Evolutionary conservation across 2,329 filamentous ascomycete genomes (phyloP).

Genomic region (Pleoardoris graminearum): DNA sequence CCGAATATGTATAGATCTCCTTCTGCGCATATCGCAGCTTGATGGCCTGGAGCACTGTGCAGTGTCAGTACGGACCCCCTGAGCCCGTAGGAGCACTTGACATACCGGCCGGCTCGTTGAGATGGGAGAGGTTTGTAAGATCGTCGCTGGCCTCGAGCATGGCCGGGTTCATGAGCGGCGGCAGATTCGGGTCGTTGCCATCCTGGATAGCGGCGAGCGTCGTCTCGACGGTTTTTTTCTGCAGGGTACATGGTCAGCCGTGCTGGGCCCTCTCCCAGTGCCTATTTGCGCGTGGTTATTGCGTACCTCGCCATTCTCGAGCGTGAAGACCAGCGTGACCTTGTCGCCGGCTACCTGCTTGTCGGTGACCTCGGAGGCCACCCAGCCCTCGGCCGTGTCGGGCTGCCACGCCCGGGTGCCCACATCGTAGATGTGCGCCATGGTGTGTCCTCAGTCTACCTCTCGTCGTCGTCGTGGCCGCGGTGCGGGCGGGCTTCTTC

Average conservation of each 20-base stretch:
- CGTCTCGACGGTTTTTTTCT: constrained; percentile 81
- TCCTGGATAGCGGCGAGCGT: constrained; percentile 75
- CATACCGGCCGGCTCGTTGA: constrained; percentile 96
- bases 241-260: constrained; percentile 26
- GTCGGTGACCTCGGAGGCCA: constrained; percentile 89
- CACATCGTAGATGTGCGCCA: constrained; percentile 95
- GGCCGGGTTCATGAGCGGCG: constrained; percentile 94
- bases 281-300: constrained; percentile 1
- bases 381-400: constrained; percentile 93
- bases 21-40: constrained; percentile 96
- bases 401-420: constrained; percentile 98
- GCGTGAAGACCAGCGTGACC: constrained; percentile 81
- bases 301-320: constrained; percentile 88
- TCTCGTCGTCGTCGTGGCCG: constrained; percentile 32
- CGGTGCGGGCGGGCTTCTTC: constrained; percentile 19
- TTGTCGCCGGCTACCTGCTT: constrained; percentile 85
- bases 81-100: neutral
- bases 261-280: too few relatives aligned
- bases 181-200: constrained; percentile 75
- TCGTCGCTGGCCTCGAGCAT: constrained; percentile 99
- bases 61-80: constrained; percentile 31
- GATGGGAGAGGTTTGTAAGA: constrained; percentile 92
- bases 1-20: constrained; percentile 99
- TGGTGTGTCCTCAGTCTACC: constrained; percentile 44
- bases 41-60: constrained; percentile 90